Percentiles rank a stretch among this genome's conserved stretches.
phyloP scores from a whole-genome alignment of 2,329 filamentous ascomycete species.

The Aspergillus luchuensis region DNA sequence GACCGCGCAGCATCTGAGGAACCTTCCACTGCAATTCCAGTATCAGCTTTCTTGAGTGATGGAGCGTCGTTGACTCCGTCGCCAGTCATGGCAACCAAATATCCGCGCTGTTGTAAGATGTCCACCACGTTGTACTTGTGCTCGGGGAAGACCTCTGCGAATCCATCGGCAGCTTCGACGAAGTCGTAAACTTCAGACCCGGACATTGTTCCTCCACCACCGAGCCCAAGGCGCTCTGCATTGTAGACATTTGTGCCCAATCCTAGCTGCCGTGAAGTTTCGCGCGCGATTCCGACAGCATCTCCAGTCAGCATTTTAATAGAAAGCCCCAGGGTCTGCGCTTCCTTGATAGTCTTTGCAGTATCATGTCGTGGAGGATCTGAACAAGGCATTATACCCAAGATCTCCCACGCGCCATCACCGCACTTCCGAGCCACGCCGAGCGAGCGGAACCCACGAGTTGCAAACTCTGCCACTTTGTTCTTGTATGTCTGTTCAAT shows the following conservation, averaged over 20 bases:
- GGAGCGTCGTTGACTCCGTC: conserved; percentile 94
- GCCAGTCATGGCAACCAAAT: conserved; percentile 94
- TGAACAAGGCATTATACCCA: conserved; percentile 92
- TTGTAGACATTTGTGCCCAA: conserved; percentile 94
- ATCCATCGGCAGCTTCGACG: conserved; percentile 91
- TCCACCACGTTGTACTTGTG: conserved; percentile 95
- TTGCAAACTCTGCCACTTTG: conserved; percentile 88
- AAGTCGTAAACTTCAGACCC: conserved; percentile 94
- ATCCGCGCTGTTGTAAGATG: conserved; percentile 89
- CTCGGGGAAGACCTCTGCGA: conserved; percentile 91
- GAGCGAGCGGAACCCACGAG: conserved; percentile 90
- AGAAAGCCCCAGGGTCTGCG: conserved; percentile 81
- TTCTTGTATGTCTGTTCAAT: conserved; percentile 85
- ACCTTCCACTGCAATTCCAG: conserved; percentile 91
- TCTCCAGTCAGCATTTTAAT: conserved; percentile 98
- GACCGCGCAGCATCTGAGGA: conserved; percentile 88
- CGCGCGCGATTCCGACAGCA: conserved; percentile 87
- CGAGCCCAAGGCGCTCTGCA: conserved; percentile 86
- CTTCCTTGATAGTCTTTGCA: conserved; percentile 85
- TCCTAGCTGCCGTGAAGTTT: conserved; percentile 87
- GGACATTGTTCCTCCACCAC: conserved; percentile 88
- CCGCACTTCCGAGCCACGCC: conserved; percentile 89
- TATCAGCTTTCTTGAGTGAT: conserved; percentile 93
- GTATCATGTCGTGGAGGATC: conserved; percentile 91
- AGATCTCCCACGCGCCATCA: conserved; percentile 81